Base-by-base conservation (phyloP, 2,329 filamentous ascomycete genomes). In the Podosphaera xanthii region DNA sequence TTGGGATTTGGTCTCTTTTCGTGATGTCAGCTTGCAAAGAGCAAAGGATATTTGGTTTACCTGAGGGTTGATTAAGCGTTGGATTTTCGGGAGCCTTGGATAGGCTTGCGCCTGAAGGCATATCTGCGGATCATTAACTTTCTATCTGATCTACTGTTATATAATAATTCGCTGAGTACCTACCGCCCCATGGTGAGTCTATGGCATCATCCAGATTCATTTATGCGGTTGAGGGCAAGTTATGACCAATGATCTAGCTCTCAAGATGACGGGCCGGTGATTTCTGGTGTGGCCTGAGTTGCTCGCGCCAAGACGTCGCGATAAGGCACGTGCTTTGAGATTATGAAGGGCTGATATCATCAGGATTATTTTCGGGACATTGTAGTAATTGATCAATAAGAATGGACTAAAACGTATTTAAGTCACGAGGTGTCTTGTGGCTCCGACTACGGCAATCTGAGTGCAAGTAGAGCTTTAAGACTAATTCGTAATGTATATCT, bases 141-240 rank as follows among this genome's bases (percentile, higher is more conserved):
- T 49, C 14, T 12, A 38, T 38, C 44, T 36, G 35, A 22, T 30
- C 6, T 42, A 31, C 8, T 12, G 7, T 46, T 7, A 35, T 14
- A 9, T n/a, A 7, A 38, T 38, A 8, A 22, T 7, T n/a, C 30
- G 48, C 31, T 31, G 7, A 60, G 56, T 31, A 66, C 70, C 65
- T 71, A 73, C 72, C 72, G 60, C 71, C 72, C 72, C 72, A 74
- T 57, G 72, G 72, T 44, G 72, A 74, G 63, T 73, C 71, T 69
- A 69, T 70, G 64, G 69, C 71, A 63, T 72, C 72, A 68, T 70
- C 72, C 59, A 73, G 64, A 70, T 74, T 72, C 72, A 74, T 74
- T 14, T 31, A 66, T 60, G 60, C 59, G 59, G 61, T 52, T 60
- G 59, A 60, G 31, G 44, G 49, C 48, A 60, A 59, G 60, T 49